These are phyloP conservation scores for Colletotrichum sojae DNA, from an alignment of 2,329 filamentous ascomycete genomes.

Conservation along the genomic window DNA sequence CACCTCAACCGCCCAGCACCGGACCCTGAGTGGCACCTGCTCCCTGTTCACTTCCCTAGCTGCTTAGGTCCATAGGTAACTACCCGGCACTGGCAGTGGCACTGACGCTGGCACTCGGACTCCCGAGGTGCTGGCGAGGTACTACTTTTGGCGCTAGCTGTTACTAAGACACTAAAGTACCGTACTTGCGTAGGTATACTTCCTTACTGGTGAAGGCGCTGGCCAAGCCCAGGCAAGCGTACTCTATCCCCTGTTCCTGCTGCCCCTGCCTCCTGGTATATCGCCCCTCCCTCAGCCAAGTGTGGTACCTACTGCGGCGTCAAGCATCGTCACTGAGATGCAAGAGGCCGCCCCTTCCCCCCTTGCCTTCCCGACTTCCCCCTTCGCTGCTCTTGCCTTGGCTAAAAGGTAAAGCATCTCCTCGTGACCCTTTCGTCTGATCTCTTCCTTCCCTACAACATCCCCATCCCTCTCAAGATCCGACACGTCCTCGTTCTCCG, in stretches of 20 bases:
- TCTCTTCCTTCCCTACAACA: conserved; percentile 10
- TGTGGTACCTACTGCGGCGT: neutral
- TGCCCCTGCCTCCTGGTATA: neutral
- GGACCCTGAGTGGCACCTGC: conserved; percentile 30
- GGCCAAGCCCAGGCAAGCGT: neutral
- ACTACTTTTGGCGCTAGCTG: too few species aligned
- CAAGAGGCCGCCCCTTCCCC: conserved; percentile 30
- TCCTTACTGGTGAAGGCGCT: neutral
- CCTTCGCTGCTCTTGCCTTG: conserved; percentile 12
- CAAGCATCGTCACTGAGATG: conserved; percentile 34
- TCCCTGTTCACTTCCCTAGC: conserved; percentile 15
- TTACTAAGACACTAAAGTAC: too few species aligned
- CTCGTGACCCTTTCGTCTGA: conserved; percentile 39
- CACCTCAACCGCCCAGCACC: conserved; percentile 13
- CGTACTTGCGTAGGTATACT: too few species aligned
- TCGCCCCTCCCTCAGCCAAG: conserved; percentile 29
- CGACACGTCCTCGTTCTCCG: conserved; percentile 7
- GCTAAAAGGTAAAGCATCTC: conserved; percentile 33
- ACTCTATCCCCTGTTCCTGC: conserved; percentile 8
- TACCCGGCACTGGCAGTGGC: too few species aligned
- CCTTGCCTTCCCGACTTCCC: neutral
- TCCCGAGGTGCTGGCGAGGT: too few species aligned
- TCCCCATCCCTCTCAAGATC: conserved; percentile 10
- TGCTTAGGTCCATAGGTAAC: neutral
- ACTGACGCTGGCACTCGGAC: too few species aligned